Conservation (phyloP, 2,329 filamentous ascomycete species). For the Diaporthe eres region DNA sequence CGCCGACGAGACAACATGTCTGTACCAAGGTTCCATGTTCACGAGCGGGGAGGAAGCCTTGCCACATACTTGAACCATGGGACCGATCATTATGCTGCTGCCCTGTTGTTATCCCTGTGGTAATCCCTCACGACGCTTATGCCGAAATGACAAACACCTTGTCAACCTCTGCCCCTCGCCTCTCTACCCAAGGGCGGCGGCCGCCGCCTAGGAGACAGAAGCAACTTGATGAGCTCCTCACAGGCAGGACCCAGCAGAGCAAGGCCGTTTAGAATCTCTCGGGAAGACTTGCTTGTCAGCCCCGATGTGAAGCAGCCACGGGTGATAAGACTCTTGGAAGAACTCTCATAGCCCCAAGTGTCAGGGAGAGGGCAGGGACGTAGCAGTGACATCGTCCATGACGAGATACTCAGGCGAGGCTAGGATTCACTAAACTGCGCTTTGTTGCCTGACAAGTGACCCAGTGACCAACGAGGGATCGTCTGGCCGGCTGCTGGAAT, state of each 20-base stretch:
- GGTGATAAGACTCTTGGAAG: constrained; percentile 21
- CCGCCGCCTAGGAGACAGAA: neutral
- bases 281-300: constrained; percentile 13
- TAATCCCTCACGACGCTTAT: neutral
- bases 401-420: constrained; percentile 22
- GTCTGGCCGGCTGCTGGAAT: constrained; percentile 10
- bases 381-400: constrained; percentile 9
- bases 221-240: neutral
- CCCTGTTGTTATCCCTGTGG: constrained; percentile 16
- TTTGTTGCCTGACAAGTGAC: constrained; percentile 22
- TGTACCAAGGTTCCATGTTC: constrained; percentile 9
- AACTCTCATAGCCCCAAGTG: neutral
- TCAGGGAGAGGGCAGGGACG: constrained; percentile 1
- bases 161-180: neutral
- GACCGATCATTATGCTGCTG: constrained; percentile 24
- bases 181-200: neutral
- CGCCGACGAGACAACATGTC: neutral
- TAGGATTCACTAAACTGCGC: constrained; percentile 28
- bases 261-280: neutral
- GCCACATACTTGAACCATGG: constrained; percentile 23
- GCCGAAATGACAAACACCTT: constrained; percentile 6
- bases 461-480: neutral
- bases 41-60: neutral
- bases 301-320: constrained; percentile 13
- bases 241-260: constrained; percentile 15